phyloP scores from a whole-genome alignment of 2,329 filamentous ascomycete species.

The Scedosporium aurantiacum region DNA sequence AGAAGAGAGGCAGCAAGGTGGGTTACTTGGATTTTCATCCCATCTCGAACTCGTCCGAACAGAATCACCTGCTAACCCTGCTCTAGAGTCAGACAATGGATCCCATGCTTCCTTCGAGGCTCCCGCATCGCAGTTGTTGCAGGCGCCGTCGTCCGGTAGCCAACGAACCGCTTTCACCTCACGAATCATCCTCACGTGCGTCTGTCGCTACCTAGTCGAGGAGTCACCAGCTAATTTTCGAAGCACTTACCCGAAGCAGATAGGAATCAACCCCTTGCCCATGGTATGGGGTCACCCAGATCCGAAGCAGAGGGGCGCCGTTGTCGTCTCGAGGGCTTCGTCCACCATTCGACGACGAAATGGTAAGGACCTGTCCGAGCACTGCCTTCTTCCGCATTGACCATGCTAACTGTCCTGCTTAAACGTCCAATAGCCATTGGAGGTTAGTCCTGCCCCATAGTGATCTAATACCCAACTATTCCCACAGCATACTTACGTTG shows the following conservation, averaged over 20 bases:
- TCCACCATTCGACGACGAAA: constrained; percentile 73
- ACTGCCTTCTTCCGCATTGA: background rate
- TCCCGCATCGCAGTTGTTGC: constrained; percentile 13
- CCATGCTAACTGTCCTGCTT: constrained; percentile 5
- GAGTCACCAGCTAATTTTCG: constrained; percentile 5
- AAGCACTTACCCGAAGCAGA: constrained; percentile 83
- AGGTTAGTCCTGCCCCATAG: constrained; percentile 29
- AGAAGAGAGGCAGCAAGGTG: background rate
- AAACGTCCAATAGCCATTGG: constrained; percentile 38
- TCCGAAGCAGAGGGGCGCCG: constrained; percentile 65
- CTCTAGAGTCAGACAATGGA: background rate
- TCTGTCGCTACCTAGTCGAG: background rate
- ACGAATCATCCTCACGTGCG: constrained; percentile 10
- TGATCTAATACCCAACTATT: constrained; percentile 13
- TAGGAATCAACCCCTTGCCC: constrained; percentile 81
- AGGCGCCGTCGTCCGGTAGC: constrained; percentile 16
- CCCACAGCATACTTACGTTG: constrained; percentile 8
- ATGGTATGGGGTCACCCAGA: constrained; percentile 81
- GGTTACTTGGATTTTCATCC: background rate
- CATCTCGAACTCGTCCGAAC: no score
- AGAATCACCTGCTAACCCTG: background rate
- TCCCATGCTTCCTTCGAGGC: background rate
- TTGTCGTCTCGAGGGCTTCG: constrained; percentile 69
- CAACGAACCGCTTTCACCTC: constrained; percentile 32
- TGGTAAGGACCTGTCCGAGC: constrained; percentile 37